phyloP scores from a whole-genome alignment of 139 green algal species.

The Chlorella sp. region DNA sequence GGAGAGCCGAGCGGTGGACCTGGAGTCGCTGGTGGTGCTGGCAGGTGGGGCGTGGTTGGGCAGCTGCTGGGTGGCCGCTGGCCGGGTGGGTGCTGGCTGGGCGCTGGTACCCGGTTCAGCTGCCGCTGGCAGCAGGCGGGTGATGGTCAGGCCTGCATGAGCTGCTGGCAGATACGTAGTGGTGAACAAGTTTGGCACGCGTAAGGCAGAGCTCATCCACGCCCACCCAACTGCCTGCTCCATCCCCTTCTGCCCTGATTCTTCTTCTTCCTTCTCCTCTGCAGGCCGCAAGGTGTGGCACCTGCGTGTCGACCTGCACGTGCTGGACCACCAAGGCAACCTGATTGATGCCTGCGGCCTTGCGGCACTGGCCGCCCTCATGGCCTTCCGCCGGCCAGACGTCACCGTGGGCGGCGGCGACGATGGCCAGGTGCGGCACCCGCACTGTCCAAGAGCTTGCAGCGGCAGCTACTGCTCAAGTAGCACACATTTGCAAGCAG shows the following conservation, averaged over 20 bases:
- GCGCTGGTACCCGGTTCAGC: too few species aligned
- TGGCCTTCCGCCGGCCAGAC: slow-evolving; percentile 82
- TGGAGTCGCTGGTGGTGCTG: slow-evolving; percentile 90
- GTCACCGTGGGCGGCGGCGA: slow-evolving; percentile 60
- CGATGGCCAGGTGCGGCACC: neutral
- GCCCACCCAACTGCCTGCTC: too few species aligned
- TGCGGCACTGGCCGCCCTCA: slow-evolving; percentile 78
- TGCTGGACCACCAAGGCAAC: slow-evolving; percentile 88
- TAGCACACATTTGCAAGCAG: too few species aligned
- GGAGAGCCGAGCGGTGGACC: slow-evolving; percentile 84
- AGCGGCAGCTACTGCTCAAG: too few species aligned
- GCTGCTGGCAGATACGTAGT: too few species aligned
- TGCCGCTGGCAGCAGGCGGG: too few species aligned
- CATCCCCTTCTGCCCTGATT: too few species aligned
- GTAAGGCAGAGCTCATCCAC: too few species aligned
- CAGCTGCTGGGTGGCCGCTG: slow-evolving; percentile 50
- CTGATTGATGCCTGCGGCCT: slow-evolving; percentile 82
- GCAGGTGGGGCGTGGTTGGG: slow-evolving; percentile 51
- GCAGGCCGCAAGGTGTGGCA: slow-evolving; percentile 76
- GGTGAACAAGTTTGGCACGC: too few species aligned
- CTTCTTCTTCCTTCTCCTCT: neutral
- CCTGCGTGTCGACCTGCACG: slow-evolving; percentile 77
- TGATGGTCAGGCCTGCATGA: too few species aligned
- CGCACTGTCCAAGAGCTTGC: too few species aligned
- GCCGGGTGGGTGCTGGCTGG: too few species aligned